A percentile compares a stretch with the other conserved stretches of the same genome.
These are phyloP conservation scores for Agaricus blazei DNA, from an alignment of 768 basidiomycete species.

Conservation along the genomic window DNA sequence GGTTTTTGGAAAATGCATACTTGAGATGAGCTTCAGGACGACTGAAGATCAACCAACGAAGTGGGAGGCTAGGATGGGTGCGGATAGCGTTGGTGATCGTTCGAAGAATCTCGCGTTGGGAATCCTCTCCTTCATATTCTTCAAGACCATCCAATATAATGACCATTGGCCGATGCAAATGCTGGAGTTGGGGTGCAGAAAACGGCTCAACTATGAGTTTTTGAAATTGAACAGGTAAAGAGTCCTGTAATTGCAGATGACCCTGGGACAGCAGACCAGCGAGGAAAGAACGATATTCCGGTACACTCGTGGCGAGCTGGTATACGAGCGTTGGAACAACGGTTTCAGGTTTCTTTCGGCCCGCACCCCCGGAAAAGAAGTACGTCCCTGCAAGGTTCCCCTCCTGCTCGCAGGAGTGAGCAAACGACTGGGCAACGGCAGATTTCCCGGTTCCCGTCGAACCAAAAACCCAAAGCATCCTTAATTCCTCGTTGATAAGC, in stretches of 20 bases:
- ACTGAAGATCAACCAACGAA: background rate
- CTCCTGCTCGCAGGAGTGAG: background rate
- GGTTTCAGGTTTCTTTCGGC: background rate
- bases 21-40: background rate
- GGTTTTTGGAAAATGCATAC: background rate
- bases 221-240: background rate
- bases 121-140: background rate
- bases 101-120: background rate
- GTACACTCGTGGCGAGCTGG: background rate
- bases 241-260: background rate
- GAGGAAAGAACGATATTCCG: background rate
- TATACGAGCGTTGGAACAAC: conserved; percentile 1
- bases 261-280: background rate
- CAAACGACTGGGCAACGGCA: conserved; percentile 7
- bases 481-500: background rate
- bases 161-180: background rate
- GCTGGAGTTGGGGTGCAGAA: background rate
- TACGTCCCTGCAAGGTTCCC: background rate
- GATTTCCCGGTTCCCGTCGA: conserved; percentile 1
- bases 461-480: conserved; percentile 5
- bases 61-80: background rate
- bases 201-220: background rate
- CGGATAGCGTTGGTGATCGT: background rate
- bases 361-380: conserved; percentile 3
- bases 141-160: conserved; percentile 6